Base-by-base conservation (phyloP, 257 asterid genomes). In the Solanum etuberosum region DNA sequence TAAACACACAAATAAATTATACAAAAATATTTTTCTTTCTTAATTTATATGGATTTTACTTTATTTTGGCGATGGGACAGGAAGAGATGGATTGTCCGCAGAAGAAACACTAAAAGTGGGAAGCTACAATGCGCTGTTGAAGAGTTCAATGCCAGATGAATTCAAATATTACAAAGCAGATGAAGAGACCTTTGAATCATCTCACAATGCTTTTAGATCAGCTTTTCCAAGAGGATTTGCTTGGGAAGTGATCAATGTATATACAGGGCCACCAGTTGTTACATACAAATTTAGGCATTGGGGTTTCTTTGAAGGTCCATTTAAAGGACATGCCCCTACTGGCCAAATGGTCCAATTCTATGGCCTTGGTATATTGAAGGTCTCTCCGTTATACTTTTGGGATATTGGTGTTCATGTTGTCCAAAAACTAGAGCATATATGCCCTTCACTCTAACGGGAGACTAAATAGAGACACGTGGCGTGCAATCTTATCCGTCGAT, bases 231-330 rank as follows among this genome's bases (percentile, higher is more conserved):
- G 99, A 0, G 99, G 99, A 3, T 96, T 96, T 27, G 96, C 98
- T 1, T 96, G 99, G 98, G 99, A 96, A 88, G 98, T 95, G 63
- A 67, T 93, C 37, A 90, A 90, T 0, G 99, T 96, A 5, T 94
- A 93, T 67, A 91, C 98, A 0, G 96, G 95, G 2, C 99, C 99
- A 7, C 99, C 99, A 2, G 73, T 93, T 9, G 89, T 96, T 9
- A 65, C 95, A n/a, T 95, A 91, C 88, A 96, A 96, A 89, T 96
- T 93, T 88, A 88, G 99, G 91, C 99, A 96, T 48, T 96, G 99
- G 99, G 99, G 98, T 43, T 96, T 88, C 88, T 96, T 94, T 67
- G 98, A 96, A 91, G 99, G 98, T 0, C 96, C 97, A 20, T 96
- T 94, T 91, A 94, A 96, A 83, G 95, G 92, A 11, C 95, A 92